phyloP scores from a whole-genome alignment of 2,329 filamentous ascomycete species.

The Mycosphaerelloides madeirae region DNA sequence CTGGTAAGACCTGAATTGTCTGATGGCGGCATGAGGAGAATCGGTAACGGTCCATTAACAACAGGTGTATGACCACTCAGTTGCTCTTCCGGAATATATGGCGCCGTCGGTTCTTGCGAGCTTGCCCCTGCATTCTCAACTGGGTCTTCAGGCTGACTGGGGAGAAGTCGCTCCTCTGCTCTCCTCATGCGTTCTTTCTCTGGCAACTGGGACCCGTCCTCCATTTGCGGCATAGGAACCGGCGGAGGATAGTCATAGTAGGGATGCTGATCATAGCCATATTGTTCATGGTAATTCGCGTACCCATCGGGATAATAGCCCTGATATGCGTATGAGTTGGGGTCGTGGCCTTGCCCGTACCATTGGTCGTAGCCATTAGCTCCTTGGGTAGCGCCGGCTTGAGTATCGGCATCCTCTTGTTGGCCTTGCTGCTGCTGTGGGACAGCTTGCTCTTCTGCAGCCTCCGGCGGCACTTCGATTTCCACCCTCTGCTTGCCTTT shows the following conservation, averaged over 20 bases:
- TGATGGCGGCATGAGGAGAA: slow-evolving; percentile 19
- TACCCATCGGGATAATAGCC: slow-evolving; percentile 9
- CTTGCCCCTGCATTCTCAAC: slow-evolving; percentile 22
- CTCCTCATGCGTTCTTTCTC: slow-evolving; percentile 78
- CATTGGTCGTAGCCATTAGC: slow-evolving; percentile 8
- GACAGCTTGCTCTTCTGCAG: background rate
- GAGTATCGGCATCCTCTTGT: slow-evolving; percentile 2
- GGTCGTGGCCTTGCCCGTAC: slow-evolving; percentile 25
- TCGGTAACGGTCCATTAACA: slow-evolving; percentile 12
- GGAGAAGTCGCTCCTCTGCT: slow-evolving; percentile 73
- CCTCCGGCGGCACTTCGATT: slow-evolving; percentile 6
- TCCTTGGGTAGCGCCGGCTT: slow-evolving; percentile 6
- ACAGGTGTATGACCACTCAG: slow-evolving; percentile 4
- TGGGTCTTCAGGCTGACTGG: slow-evolving; percentile 64
- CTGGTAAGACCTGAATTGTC: slow-evolving; percentile 6
- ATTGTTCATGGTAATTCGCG: slow-evolving; percentile 10
- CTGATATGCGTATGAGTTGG: slow-evolving; percentile 12
- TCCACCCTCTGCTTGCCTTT: slow-evolving; percentile 45
- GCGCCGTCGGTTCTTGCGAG: slow-evolving; percentile 30
- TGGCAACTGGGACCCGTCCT: slow-evolving; percentile 58
- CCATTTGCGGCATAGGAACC: slow-evolving; percentile 50
- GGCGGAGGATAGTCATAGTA: slow-evolving; percentile 15
- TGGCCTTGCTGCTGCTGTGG: background rate
- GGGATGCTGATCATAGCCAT: slow-evolving; percentile 10
- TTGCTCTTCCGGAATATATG: slow-evolving; percentile 25